Conservation (phyloP, 768 basidiomycete species). For the Boletales sp. region DNA sequence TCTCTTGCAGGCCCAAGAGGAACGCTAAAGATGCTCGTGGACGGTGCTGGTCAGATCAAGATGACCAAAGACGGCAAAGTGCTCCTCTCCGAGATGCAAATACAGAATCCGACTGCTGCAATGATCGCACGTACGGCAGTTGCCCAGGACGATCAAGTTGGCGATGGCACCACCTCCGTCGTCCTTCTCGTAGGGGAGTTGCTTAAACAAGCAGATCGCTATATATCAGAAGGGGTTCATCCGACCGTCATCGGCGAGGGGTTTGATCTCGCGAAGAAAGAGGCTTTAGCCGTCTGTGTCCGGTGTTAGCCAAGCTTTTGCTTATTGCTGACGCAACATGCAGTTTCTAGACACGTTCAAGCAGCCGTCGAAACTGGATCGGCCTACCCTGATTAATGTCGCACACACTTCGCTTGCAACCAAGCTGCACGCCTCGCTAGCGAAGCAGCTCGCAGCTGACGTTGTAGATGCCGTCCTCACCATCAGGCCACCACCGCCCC, state of each 20-base stretch:
- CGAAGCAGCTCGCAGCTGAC: slow-evolving; percentile 84
- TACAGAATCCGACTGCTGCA: slow-evolving; percentile 97
- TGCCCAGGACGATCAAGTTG: slow-evolving; percentile 98
- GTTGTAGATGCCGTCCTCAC: slow-evolving; percentile 94
- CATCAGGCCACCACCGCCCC: slow-evolving; percentile 68
- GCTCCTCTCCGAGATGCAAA: slow-evolving; percentile 98
- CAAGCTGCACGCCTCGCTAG: slow-evolving; percentile 79
- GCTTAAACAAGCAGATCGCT: slow-evolving; percentile 96
- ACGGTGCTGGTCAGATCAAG: slow-evolving; percentile 97
- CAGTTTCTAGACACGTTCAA: slow-evolving; percentile 95
- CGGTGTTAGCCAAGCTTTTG: slow-evolving; percentile 9
- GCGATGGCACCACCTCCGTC: slow-evolving; percentile 97
- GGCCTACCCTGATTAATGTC: slow-evolving; percentile 88
- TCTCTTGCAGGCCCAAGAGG: slow-evolving; percentile 77
- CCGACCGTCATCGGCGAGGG: slow-evolving; percentile 94
- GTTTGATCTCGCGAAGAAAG: slow-evolving; percentile 97
- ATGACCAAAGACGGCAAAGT: slow-evolving; percentile 99
- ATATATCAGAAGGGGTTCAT: slow-evolving; percentile 96
- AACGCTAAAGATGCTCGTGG: slow-evolving; percentile 99
- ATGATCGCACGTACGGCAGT: slow-evolving; percentile 99
- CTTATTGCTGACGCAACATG: slow-evolving; percentile 20
- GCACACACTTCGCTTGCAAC: slow-evolving; percentile 95
- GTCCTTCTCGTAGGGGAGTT: slow-evolving; percentile 94
- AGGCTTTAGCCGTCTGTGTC: slow-evolving; percentile 71
- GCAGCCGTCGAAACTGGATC: slow-evolving; percentile 71